A percentile compares a stretch with the other conserved stretches of the same genome.
These are phyloP conservation scores for Garcileccinum viscosum DNA, from an alignment of 1,284 basidiomycete genomes.

Conservation along the genomic window DNA sequence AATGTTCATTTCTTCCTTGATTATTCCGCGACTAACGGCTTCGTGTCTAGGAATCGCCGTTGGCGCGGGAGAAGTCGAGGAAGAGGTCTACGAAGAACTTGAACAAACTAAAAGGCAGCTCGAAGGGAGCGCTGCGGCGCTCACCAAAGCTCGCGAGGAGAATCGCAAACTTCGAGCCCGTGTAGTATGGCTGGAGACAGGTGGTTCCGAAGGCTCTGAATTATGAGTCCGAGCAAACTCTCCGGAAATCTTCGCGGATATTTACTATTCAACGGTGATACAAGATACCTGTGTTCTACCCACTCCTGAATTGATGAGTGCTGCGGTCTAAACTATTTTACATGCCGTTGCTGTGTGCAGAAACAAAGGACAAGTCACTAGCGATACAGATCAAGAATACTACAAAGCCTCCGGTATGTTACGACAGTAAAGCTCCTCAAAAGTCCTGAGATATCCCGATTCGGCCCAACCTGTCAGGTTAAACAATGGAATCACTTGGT, in stretches of 20 bases:
- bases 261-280: constrained; percentile 4
- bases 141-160: constrained; percentile 43
- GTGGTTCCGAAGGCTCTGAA: constrained; percentile 43
- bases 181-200: constrained; percentile 41
- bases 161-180: constrained; percentile 43
- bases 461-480: constrained; percentile 11
- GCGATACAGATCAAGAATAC: constrained; percentile 21
- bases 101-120: constrained; percentile 55
- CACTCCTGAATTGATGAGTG: constrained; percentile 13
- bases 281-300: constrained; percentile 13
- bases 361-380: constrained; percentile 20
- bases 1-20: constrained; percentile 9
- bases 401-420: neutral
- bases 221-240: constrained; percentile 32
- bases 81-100: constrained; percentile 56
- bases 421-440: constrained; percentile 1
- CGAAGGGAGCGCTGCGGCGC: constrained; percentile 45
- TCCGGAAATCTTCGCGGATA: constrained; percentile 16
- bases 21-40: constrained; percentile 7
- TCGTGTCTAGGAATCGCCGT: constrained; percentile 65
- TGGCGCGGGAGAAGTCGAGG: constrained; percentile 73
- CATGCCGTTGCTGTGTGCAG: neutral
- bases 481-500: constrained; percentile 12
- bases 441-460: constrained; percentile 1
- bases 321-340: constrained; percentile 7